Evolutionary conservation across 768 basidiomycete species (phyloP), one percentile per base, ranked within the genome.

Genomic region (Tylopilus rubrobrunneus): DNA sequence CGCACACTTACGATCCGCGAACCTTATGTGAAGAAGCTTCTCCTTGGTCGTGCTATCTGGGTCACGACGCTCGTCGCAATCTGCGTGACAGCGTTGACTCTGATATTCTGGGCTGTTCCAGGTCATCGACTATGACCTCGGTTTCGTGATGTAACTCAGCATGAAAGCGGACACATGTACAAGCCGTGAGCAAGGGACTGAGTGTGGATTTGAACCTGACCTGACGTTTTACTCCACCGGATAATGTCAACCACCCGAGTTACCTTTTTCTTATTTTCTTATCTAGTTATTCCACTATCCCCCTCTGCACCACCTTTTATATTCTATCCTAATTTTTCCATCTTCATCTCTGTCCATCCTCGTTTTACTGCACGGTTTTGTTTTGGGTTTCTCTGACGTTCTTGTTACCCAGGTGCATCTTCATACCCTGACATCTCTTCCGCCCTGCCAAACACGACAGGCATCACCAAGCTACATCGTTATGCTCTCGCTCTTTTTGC

Each of bases 101-200:
- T 98, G 66, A 74, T 98, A 51, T 99, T 98, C 77, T 94, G 90
- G 85, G 91, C 90, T 40, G 93, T 99, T 36, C 96, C 96, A 8
- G 96, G 96, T 0, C 88, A 98, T 71, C 78, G 93, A 56, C 80
- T 98, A 63, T 97, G 57, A 67, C 49, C 19, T 37, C 34, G 39
- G 45, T 40, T 39, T 55, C 5, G 51, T 55, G 56, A 55, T 31
- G 48, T 56, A 45, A 46, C 45, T 27, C 27, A 43, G 28, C 48
- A 48, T 45, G 52, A 55, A 59, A 45, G 49, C 21, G 44, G 52
- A 51, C 37, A 48, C 37, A 45, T 58, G 56, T 51, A 52, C 29
- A 45, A 49, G 49, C 28, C 45, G 39, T 51, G 47, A 56, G 39
- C 46, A 52, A 17, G 47, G 60, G 57, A 64, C 54, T 53, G 37